Percentiles rank a stretch among this genome's conserved stretches.
phyloP scores from a whole-genome alignment of 129 eudicot genomes.

The Flaveria sonorensis region DNA sequence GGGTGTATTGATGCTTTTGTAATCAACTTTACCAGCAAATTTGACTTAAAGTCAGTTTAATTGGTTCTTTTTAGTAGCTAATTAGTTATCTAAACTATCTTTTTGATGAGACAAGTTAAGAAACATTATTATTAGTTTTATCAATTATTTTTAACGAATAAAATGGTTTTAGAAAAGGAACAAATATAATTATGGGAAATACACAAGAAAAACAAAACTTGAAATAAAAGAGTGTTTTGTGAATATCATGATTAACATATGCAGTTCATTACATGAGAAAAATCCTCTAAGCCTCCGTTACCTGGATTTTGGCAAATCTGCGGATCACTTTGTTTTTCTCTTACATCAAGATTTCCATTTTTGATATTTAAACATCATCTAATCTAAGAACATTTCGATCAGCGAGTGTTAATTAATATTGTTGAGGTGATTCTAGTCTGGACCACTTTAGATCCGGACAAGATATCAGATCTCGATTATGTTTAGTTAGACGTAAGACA shows the following conservation, averaged over 20 bases:
- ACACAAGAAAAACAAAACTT: neutral
- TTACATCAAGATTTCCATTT: neutral
- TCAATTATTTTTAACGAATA: neutral
- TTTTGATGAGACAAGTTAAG: too few relatives aligned
- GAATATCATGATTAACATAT: neutral
- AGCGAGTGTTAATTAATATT: too few relatives aligned
- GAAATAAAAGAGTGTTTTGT: neutral
- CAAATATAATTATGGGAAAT: neutral
- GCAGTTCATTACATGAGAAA: constrained; percentile 10
- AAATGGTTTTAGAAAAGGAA: neutral
- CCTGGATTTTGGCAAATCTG: constrained; percentile 1
- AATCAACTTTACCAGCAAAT: too few relatives aligned
- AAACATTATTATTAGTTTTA: neutral
- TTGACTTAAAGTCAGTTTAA: too few relatives aligned
- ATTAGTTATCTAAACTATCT: too few relatives aligned
- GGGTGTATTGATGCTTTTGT: too few relatives aligned
- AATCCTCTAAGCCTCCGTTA: neutral
- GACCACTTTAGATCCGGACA: too few relatives aligned
- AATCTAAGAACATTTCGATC: too few relatives aligned
- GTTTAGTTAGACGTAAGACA: too few relatives aligned
- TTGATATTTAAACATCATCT: neutral
- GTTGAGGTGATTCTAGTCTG: too few relatives aligned
- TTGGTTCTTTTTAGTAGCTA: neutral
- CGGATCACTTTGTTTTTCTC: neutral
- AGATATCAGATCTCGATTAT: too few relatives aligned